Evolutionary conservation across 2,329 filamentous ascomycete genomes (phyloP), one percentile per base, ranked within the genome.

Genomic region (Botryosphaeria dothidea): DNA sequence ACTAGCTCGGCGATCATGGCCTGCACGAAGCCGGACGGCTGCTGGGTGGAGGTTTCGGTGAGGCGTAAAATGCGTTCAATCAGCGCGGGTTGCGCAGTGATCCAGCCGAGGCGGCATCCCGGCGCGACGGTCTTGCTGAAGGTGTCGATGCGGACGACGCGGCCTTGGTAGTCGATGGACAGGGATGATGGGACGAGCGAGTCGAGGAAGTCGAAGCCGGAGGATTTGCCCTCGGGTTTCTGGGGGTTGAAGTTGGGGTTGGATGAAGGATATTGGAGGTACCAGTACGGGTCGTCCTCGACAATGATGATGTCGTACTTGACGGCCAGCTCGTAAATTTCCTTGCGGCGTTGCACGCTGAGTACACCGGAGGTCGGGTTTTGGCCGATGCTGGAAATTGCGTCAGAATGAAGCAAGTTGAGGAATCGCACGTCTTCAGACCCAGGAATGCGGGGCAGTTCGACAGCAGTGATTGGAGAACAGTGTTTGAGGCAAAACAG

Each of bases 241-340:
- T 75, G 66, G 66, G 66, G 54, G 65, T 70, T 58, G 38, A 69
- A 70, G 68, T 73, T 72, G 60, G 81, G 74, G 8, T 80, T 85
- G 0, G 91, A 89, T 0, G 91, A 91, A 0, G 92, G 92, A 77
- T 87, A 97, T 75, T 97, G 94, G 8, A 98, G 83, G 76, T 95
- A 94, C 92, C 92, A 97, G 81, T 97, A 97, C 5, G 94, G 94
- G 68, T 97, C 93, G 71, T 98, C 94, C 77, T 98, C 94, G 67
- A 96, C 81, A 69, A 97, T 97, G 72, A 97, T 86, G 68, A 97
- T 86, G 76, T 97, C 93, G 79, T 92, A 96, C 74, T 90, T 86
- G 75, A 88, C 88, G 78, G 91, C 95, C 15, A 97, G 75, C 19
- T 84, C 86, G 74, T 97, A 97, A 29, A 97, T 85, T 60, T 93